Evolutionary conservation across 2,329 filamentous ascomycete species (phyloP), one percentile per base, ranked within the genome.

Genomic region (Neodidymelliopsis sp.): DNA sequence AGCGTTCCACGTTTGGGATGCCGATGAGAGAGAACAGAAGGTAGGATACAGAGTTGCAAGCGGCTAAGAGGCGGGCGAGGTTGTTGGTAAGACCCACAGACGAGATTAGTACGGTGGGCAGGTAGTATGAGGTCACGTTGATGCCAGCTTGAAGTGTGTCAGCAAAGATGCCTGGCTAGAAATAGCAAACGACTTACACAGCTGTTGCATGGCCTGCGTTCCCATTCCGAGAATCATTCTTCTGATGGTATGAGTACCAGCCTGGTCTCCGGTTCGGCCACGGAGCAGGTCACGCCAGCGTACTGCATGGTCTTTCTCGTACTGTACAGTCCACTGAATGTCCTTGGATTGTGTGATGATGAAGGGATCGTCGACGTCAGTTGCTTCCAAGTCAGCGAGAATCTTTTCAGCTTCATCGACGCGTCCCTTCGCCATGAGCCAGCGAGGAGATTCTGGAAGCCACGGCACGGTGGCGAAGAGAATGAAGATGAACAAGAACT

Each of bases 31-130:
- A 75, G 60, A 79, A 79, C 20, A 81, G 60, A 1, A 81, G 71
- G 53, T 81, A 81, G 13, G 72, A 75, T 13, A 79, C 74, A 2
- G 74, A 74, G 54, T 80, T 86, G 48, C 80, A 78, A 2, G 80
- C 83, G 1, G 83, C 78, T 13, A 86, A 72, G 0, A 86, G 68
- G 4, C 83, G 75, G 2, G 80, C 78, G 60, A 79, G 76, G 29
- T 74, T 74, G 48, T 83, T 75, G 22, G 68, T 68, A 19, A 84
- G 75, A 0, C 82, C 82, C 6, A 86, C 81, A 6, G 76, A 81
- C 34, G 81, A 64, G 43, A 82, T 84, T 6, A 86, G 76, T 0
- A 87, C 81, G 27, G 83, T 83, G 0, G 83, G 82, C 0, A 85
- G 69, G 46, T 81, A 84, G 54, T 81, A 81, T 4, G 65, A 70